phyloP scores from a whole-genome alignment of 108 stramenopile species.

The Stephanodiscus triporus region DNA sequence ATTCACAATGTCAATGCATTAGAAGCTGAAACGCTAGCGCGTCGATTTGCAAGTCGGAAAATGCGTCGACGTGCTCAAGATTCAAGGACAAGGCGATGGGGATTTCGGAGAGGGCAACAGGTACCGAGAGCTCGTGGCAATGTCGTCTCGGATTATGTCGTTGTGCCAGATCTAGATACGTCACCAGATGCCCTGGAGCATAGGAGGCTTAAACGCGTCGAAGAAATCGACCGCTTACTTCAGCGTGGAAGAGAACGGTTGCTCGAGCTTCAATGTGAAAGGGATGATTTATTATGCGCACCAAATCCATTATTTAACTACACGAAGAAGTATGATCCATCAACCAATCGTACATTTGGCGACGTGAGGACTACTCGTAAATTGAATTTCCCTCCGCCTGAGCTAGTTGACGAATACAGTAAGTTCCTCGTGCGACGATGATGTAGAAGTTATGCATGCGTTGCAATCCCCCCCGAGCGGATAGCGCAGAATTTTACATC shows the following conservation, averaged over 20 bases:
- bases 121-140: neutral
- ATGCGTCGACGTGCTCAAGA: constrained; percentile 4
- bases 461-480: constrained; percentile 18
- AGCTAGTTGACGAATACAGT: constrained; percentile 82
- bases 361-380: constrained; percentile 50
- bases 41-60: constrained; percentile 26
- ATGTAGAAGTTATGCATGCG: neutral
- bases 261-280: constrained; percentile 78
- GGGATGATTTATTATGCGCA: constrained; percentile 78
- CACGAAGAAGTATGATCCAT: constrained; percentile 54
- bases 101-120: constrained; percentile 42
- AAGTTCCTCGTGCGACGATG: neutral
- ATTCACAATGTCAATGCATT: constrained; percentile 39
- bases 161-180: constrained; percentile 39
- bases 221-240: constrained; percentile 78
- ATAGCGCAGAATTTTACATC: neutral
- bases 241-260: constrained; percentile 56
- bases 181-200: constrained; percentile 55
- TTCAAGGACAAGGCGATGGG: constrained; percentile 28
- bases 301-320: constrained; percentile 90
- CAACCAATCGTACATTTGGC: constrained; percentile 42
- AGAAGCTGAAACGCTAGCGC: constrained; percentile 44
- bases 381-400: constrained; percentile 83
- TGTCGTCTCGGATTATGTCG: constrained; percentile 29
- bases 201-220: constrained; percentile 63